These are phyloP conservation scores for Trichosporon coremiiforme DNA, from an alignment of 1,284 basidiomycete species.

Conservation along the genomic window DNA sequence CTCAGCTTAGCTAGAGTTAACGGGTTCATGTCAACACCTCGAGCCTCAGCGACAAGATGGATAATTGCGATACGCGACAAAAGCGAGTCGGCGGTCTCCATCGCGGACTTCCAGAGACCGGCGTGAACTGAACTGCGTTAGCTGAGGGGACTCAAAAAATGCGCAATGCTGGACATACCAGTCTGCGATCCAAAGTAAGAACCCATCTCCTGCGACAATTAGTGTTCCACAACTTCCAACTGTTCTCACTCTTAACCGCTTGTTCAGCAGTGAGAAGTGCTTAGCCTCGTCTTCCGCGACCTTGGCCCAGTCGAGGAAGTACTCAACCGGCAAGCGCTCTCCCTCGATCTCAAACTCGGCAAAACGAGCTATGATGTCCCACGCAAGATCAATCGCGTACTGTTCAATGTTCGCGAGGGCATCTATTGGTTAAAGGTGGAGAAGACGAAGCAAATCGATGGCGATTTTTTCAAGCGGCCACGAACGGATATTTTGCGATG, in stretches of 20 bases:
- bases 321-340: constrained; percentile 67
- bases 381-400: constrained; percentile 84
- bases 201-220: constrained; percentile 60
- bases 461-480: no score
- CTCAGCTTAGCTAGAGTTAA: no score
- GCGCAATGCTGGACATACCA: constrained; percentile 27
- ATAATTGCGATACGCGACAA: constrained; percentile 80
- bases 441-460: background rate
- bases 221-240: no score
- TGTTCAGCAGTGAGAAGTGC: constrained; percentile 59
- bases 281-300: constrained; percentile 85
- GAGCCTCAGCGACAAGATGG: constrained; percentile 84
- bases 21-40: constrained; percentile 84
- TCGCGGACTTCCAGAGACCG: constrained; percentile 78
- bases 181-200: constrained; percentile 69
- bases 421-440: constrained; percentile 36
- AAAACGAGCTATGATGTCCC: constrained; percentile 82
- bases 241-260: constrained; percentile 59
- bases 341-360: constrained; percentile 58
- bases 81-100: constrained; percentile 70
- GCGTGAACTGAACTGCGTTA: constrained; percentile 64
- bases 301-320: constrained; percentile 74
- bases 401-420: constrained; percentile 88
- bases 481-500: background rate
- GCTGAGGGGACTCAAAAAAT: background rate